Evolutionary conservation across 495 filamentous ascomycete genomes (phyloP), one percentile per base, ranked within the genome.

Genomic region (Friedmanniomyces simplex): DNA sequence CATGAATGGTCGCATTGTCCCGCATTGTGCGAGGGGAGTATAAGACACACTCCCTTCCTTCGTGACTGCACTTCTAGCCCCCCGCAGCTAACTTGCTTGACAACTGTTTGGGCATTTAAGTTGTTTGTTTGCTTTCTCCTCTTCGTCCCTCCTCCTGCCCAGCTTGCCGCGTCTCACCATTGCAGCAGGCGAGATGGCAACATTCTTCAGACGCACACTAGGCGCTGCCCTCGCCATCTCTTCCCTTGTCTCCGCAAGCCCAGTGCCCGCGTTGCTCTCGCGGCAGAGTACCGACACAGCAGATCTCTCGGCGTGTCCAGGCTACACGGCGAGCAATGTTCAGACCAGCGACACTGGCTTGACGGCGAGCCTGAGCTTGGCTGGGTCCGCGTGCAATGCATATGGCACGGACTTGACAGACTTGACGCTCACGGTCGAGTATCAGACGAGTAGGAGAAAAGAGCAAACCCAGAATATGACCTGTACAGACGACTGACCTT

Each of bases 271-370:
- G 1, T 2, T 43, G 21, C 43, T 36, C 28, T 2, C 18, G 2
- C 52, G n/a, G 20, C 39, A n/a, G 22, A 43, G 51, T 30, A 50
- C 37, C 20, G 30, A 28, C 46, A 39, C 43, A 25, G 28, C 32
- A 13, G 54, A 50, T 30, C 30, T 50, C n/a, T 49, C 54, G 13
- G 18, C 34, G 18, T 66, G 64, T 59, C 64, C 64, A 2, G 64
- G 64, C 18, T 66, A 66, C 58, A 55, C 34, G 14, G 64, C 64
- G 13, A 55, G 51, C 53, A 64, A 66, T 58, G 58, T 66, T 25
- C 21, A 48, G 16, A 22, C 12, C 26, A 37, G 57, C 1, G 37
- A 13, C 45, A 52, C 28, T 10, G 51, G 58, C 21, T 20, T 66
- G 20, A 66, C 64, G 10, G 64, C 64, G 1, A 42, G 42, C 54